A percentile compares a stretch with the other conserved stretches of the same genome.
Evolutionary conservation across 2,329 filamentous ascomycete species (phyloP).

Genomic region (Madurella mycetomatis): DNA sequence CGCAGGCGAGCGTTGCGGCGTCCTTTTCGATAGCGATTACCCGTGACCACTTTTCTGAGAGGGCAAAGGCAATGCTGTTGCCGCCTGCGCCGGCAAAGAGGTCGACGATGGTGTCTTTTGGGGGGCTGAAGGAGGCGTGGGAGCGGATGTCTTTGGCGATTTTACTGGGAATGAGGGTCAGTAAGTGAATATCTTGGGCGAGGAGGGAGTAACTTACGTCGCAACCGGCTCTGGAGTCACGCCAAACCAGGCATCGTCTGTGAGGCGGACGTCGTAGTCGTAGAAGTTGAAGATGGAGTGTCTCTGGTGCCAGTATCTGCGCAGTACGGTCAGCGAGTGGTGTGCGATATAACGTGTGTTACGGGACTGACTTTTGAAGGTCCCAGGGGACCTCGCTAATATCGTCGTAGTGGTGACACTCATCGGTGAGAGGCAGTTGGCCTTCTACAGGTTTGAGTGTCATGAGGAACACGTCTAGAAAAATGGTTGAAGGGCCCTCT

Average conservation of each 20-base stretch:
- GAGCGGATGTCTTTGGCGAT: constrained; percentile 67
- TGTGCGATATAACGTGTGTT: neutral
- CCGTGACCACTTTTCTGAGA: constrained; percentile 70
- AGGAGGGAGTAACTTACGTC: constrained; percentile 47
- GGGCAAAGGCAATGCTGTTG: constrained; percentile 91
- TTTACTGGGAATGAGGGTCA: constrained; percentile 45
- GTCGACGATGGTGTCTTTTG: constrained; percentile 68
- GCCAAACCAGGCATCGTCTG: constrained; percentile 92
- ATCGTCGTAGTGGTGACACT: constrained; percentile 71
- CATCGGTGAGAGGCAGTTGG: constrained; percentile 51
- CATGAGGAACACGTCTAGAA: constrained; percentile 5
- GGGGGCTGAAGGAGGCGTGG: constrained; percentile 44
- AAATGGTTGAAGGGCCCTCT: too few species aligned
- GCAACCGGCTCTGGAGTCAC: constrained; percentile 93
- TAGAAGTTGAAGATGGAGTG: constrained; percentile 84
- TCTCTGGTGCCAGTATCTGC: constrained; percentile 85
- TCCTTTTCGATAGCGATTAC: constrained; percentile 90
- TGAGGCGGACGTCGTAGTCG: constrained; percentile 83
- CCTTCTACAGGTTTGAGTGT: constrained; percentile 39
- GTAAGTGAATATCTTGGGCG: neutral
- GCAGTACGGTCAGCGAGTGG: neutral
- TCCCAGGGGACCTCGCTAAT: constrained; percentile 72
- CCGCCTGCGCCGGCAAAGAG: constrained; percentile 88
- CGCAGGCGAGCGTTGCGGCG: constrained; percentile 74
- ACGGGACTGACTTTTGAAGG: constrained; percentile 68